phyloP scores from a whole-genome alignment of 2,329 filamentous ascomycete genomes.

The Ascosphaera pollenicola region DNA sequence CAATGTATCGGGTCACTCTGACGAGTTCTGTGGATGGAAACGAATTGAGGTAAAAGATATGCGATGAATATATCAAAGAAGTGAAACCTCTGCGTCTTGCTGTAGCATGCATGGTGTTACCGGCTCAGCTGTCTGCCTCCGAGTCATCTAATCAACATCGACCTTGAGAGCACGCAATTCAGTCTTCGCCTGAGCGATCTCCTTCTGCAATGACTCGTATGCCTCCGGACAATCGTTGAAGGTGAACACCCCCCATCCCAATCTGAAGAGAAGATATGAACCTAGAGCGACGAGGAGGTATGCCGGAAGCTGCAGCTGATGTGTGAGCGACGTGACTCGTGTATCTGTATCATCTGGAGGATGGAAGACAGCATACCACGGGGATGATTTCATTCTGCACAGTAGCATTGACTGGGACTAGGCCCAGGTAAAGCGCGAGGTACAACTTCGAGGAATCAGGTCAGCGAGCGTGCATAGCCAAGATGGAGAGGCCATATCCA shows the following conservation, averaged over 20 bases:
- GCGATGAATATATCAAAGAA: too few species aligned
- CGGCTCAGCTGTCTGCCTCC: too few species aligned
- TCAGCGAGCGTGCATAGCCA: slow-evolving; percentile 1
- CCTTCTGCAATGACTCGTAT: slow-evolving; percentile 66
- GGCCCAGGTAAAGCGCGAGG: slow-evolving; percentile 61
- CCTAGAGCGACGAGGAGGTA: slow-evolving; percentile 83
- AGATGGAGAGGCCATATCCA: too few species aligned
- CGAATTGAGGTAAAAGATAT: too few species aligned
- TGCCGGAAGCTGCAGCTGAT: slow-evolving; percentile 52
- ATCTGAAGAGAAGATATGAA: slow-evolving; percentile 73
- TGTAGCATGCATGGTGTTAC: too few species aligned
- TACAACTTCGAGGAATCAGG: slow-evolving; percentile 43
- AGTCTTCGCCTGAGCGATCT: slow-evolving; percentile 37
- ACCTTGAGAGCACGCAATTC: slow-evolving; percentile 21
- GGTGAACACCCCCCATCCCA: slow-evolving; percentile 80
- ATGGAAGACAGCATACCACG: slow-evolving; percentile 38
- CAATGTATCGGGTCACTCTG: too few species aligned
- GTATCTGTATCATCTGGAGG: neutral
- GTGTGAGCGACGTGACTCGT: neutral
- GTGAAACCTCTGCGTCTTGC: too few species aligned
- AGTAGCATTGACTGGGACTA: slow-evolving; percentile 56
- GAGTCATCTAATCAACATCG: slow-evolving; percentile 17
- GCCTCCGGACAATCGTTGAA: slow-evolving; percentile 93
- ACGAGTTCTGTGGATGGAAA: too few species aligned
- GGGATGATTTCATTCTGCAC: slow-evolving; percentile 74